phyloP scores from a whole-genome alignment of 257 asterid genomes.

The Jacaranda mimosifolia region DNA sequence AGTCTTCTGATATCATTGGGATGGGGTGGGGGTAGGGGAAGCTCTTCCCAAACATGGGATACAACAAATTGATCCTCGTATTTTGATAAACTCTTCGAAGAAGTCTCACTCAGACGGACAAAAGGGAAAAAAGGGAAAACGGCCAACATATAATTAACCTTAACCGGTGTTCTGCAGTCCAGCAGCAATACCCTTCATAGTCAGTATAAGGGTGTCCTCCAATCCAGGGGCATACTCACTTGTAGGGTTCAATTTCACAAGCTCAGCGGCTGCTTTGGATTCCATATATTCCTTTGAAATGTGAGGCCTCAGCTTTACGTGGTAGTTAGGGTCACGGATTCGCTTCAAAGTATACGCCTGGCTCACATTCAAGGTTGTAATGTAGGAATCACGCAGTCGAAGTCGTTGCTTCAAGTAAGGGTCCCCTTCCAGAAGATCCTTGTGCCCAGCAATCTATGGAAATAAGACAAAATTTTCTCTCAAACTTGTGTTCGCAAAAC shows the following conservation, averaged over 20 bases:
- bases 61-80: too few species aligned
- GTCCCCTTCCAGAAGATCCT: slow-evolving; percentile 67
- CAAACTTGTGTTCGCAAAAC: too few species aligned
- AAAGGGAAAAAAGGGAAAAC: neutral
- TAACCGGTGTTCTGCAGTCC: slow-evolving; percentile 69
- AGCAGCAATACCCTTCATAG: slow-evolving; percentile 84
- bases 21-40: too few species aligned
- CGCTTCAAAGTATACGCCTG: slow-evolving; percentile 69
- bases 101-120: neutral
- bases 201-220: slow-evolving; percentile 74
- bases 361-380: slow-evolving; percentile 63
- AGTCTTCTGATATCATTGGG: too few species aligned
- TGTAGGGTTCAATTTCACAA: slow-evolving; percentile 62
- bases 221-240: slow-evolving; percentile 75
- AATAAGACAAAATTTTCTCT: neutral
- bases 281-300: slow-evolving; percentile 55
- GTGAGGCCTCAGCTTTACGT: slow-evolving; percentile 63
- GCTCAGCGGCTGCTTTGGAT: slow-evolving; percentile 61
- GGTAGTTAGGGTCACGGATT: slow-evolving; percentile 67
- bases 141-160: neutral
- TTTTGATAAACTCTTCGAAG: too few species aligned
- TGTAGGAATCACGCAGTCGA: slow-evolving; percentile 61
- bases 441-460: slow-evolving; percentile 72
- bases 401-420: slow-evolving; percentile 69
- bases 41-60: too few species aligned